Base-by-base conservation (phyloP, 1,139 yeast genomes). In the Lodderomyces beijingensis region DNA sequence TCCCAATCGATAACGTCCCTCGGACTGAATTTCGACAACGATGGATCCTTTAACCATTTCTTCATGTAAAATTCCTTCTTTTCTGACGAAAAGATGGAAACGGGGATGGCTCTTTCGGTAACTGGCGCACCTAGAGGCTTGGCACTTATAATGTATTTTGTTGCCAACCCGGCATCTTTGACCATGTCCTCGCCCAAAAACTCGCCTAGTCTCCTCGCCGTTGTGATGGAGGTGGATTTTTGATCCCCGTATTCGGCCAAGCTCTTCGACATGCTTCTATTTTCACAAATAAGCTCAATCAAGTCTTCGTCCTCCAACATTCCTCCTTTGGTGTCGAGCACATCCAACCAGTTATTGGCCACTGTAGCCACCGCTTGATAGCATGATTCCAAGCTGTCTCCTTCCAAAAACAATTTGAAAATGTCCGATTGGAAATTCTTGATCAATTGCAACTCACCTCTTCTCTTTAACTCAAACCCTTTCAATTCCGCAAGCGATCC, bases 101-200 rank as follows among this genome's bases (percentile, higher is more conserved):
- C 95, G 0, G 99, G 99, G 32, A 93, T 71, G 0, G 99, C 98
- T 44, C 99, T 72, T 51, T 91, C 98, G 0, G 98, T 87, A 18
- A 91, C 93, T 0, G 98, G 96, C 1, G 95, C 82, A 30, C 82
- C 84, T 17, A 70, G 51, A 1, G 99, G 98, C 45, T 77, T 79
- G 28, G 80, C 77, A 42, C 96, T 82, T 43, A 93, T 89, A 58
- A 93, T 82, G 59, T 88, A 93, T 53, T 88, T 88, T 59, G 96
- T 91, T 2, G 95, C 96, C 42, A 93, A 74, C 42, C 98, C 98
- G 36, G 91, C 89, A 59, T 89, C 97, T 48, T 87, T 88, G 7
- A 88, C 94, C 96, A 91, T 91, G 47, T 87, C 96, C 41, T 83
- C 89, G n/a, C 98, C 98, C 45, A 93, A 68, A 51, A 93, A 91